Base-by-base conservation (phyloP, 257 asterid genomes). In the Solanum appendiculatum region DNA sequence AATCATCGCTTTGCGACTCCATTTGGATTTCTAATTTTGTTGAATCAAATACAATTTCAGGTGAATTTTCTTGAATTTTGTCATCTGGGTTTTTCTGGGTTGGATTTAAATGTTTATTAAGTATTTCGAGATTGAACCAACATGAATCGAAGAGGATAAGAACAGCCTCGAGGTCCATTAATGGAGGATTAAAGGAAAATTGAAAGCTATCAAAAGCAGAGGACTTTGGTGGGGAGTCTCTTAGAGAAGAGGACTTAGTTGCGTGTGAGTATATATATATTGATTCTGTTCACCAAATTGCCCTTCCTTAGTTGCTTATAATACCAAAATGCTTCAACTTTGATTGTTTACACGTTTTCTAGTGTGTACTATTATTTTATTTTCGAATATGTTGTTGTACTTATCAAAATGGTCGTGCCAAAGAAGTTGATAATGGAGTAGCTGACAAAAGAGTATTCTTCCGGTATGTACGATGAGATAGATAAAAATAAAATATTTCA, bases 91-190 rank as follows among this genome's bases (percentile, higher is more conserved):
- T 85, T 87, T 54, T 29, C 64, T 46, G 42, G 51, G 75, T 72
- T 11, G 40, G 10, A 15, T 74, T 56, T 16, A 89, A 37, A 25
- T 31, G 74, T 15, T 74, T 78, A 40, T 42, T 60, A 89, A 92
- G 87, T 70, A 90, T 87, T 70, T 78, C 77, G 18, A 31, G 87
- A 33, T 70, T 40, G 86, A 91, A 94, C 97, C 97, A 93, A 82
- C 63, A 86, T 2, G 87, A 82, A 87, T 93, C 94, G 48, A 92
- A 87, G 84, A 90, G 93, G 81, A 34, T 83, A 54, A 93, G 85
- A 9, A 91, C 73, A 37, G 90, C 93, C 68, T 90, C 90, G 18
- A 90, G 89, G 73, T 93, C 93, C 95, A 92, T 92, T 20, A 54
- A 80, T 29, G 83, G 88, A 60, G 70, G 85, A 86, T 51, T 73